Evolutionary conservation across 108 stramenopile species (phyloP), one percentile per base, ranked within the genome.

Genomic region (Chaetoceros tenuissimus): DNA sequence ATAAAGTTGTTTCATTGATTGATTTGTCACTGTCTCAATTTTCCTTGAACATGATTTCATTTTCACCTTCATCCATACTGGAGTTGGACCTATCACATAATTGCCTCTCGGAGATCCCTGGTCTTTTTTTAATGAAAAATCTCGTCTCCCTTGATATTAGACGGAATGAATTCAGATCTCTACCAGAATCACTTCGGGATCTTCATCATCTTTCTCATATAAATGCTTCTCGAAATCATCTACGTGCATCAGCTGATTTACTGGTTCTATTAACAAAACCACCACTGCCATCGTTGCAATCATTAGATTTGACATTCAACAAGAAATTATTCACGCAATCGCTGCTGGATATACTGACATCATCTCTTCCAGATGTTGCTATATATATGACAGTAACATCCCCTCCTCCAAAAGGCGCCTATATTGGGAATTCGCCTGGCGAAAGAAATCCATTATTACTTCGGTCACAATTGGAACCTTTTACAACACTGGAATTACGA

Each of bases 391-490:
- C 16, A 19, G 16, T 34, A 20, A 3, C 25, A 21, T 1, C 3
- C 2, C 18, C 7, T 20, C 30, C 45, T 0, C 18, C 53, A 54
- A 48, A 16, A 50, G n/a, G 7, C 5, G 23, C 27, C 10, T 28
- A 52, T 45, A 57, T 27, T 27, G 72, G 65, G 46, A 26, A 62
- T 18, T 71, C 68, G 18, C 75, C 79, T 3, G 72, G 74, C 46
- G 80, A 78, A 58, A 65, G 82, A 45, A 76, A 80, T 63, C 74
- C 81, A 0, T 70, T 73, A 8, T 24, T 77, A 29, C 31, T 83
- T 8, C 78, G 59, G 48, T 83, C 82, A 16, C 82, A 83, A 56
- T 59, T 83, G 17, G 82, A 80, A 47, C 82, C 82, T 44, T 50
- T 67, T 7, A 64, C 70, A 3, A 83, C 82, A 26, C 62, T 76